Conservation (phyloP, 495 filamentous ascomycete species). For the Astrothelium subdiscretum region DNA sequence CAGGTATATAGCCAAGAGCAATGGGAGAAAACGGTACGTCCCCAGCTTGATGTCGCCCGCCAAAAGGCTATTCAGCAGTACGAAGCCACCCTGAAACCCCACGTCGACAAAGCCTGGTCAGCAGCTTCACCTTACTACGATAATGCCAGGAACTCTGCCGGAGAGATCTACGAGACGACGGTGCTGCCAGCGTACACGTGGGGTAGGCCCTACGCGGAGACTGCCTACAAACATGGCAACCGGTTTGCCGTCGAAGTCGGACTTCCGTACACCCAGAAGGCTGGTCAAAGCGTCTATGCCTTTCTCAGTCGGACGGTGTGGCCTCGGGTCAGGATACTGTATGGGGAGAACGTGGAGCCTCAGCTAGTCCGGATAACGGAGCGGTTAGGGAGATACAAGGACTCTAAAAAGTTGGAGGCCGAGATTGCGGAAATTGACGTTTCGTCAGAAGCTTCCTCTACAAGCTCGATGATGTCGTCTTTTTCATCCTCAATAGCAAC, state of each 20-base stretch:
- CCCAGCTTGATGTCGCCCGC: constrained; percentile 55
- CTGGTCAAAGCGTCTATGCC: constrained; percentile 51
- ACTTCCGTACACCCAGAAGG: constrained; percentile 58
- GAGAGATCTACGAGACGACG: constrained; percentile 56
- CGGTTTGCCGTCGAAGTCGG: constrained; percentile 57
- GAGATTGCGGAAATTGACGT: constrained; percentile 43
- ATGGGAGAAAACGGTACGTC: constrained; percentile 67
- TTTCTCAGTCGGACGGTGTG: constrained; percentile 65
- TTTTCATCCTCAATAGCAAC: constrained; percentile 11
- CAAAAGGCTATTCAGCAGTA: constrained; percentile 52
- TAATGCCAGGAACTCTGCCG: constrained; percentile 44
- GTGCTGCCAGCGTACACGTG: constrained; percentile 65
- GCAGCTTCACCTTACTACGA: constrained; percentile 60
- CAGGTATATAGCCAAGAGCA: constrained; percentile 53
- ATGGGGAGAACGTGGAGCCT: constrained; percentile 86
- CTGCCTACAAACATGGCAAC: constrained; percentile 53
- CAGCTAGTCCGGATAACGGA: constrained; percentile 88
- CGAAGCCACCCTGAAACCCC: constrained; percentile 54
- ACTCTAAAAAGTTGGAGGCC: constrained; percentile 49
- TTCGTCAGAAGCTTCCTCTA: constrained; percentile 8
- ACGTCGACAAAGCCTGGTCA: constrained; percentile 49
- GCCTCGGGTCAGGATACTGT: constrained; percentile 67
- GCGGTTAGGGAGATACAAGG: constrained; percentile 71
- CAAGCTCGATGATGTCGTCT: constrained; percentile 17
- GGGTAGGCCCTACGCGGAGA: constrained; percentile 60